Conservation (phyloP, 2,329 filamentous ascomycete genomes). For the Epichloe elymi region DNA sequence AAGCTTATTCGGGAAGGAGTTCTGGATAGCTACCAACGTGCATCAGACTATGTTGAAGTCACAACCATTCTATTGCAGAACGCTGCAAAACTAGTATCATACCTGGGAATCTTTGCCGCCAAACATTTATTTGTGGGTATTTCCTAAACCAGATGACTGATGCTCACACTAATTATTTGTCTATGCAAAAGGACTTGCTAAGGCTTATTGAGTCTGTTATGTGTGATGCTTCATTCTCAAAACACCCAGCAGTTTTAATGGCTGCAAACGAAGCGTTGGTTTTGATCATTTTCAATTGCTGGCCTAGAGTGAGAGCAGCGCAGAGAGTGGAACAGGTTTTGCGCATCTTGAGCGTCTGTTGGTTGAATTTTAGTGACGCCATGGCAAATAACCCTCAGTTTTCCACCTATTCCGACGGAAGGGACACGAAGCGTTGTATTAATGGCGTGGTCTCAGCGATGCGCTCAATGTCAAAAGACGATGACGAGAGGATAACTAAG, state of each 20-base stretch:
- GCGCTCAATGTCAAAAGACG: background rate
- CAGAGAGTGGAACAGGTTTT: constrained; percentile 51
- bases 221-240: constrained; percentile 52
- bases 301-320: constrained; percentile 48
- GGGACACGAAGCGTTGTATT: background rate
- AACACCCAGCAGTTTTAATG: constrained; percentile 38
- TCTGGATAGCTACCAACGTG: constrained; percentile 41
- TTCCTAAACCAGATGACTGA: background rate
- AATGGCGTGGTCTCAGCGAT: background rate
- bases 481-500: background rate
- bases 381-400: background rate
- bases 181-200: constrained; percentile 42
- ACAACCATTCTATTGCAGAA: constrained; percentile 42
- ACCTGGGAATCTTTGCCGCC: constrained; percentile 47
- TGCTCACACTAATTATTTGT: background rate
- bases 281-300: constrained; percentile 46
- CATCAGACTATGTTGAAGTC: constrained; percentile 43
- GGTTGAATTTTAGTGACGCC: constrained; percentile 40
- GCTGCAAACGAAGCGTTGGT: constrained; percentile 41
- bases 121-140: constrained; percentile 51
- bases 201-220: constrained; percentile 53
- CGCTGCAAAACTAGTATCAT: constrained; percentile 34
- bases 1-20: constrained; percentile 43
- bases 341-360: constrained; percentile 47
- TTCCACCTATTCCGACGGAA: background rate